Base-by-base conservation (phyloP, 257 asterid genomes). In the Solanum tarapatanum region DNA sequence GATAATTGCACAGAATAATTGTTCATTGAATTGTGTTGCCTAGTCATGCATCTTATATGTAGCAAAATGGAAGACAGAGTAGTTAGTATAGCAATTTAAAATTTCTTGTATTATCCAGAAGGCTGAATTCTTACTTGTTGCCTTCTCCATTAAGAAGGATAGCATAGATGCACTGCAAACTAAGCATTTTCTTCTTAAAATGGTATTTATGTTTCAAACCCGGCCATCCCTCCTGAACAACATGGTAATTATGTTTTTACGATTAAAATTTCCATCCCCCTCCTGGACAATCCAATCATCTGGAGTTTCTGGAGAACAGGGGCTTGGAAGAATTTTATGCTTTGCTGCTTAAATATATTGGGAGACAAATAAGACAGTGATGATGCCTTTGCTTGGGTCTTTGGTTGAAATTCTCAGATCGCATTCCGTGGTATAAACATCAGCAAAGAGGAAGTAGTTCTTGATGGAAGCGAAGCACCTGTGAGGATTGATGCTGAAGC, bases 381-480 rank as follows among this genome's bases (percentile, higher is more conserved):
- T 84, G 86, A 76, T 84, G 87, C 89, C 75, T 88, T 70, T 86
- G 35, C 41, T 86, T 89, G 77, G 87, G 85, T 83, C 68, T 85
- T 88, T 68, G 88, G 90, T 92, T 86, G 80, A 68, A 85, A 87
- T 88, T 88, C 82, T 66, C 92, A 95, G 99, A 89, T 97, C 90
- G 94, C 88, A 80, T 96, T 95, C 92, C 99, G 93, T 92, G 99
- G 99, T 87, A 94, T 97, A 91, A 88, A 83, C 89, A 89, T 92
- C 91, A 93, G 92, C 92, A 94, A 97, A 90, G 90, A 90, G 79
- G 98, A 95, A 87, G 92, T 95, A 60, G 41, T 95, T 88, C 98
- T 97, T 90, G 95, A 93, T 91, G 98, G 99, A 87, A 95, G 99
- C 90, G 99, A 95, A 88, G 99, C 98, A 88, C 99, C 99, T 70